These are phyloP conservation scores for Astrocystis sublimbata DNA, from an alignment of 495 filamentous ascomycete genomes.

Conservation along the genomic window DNA sequence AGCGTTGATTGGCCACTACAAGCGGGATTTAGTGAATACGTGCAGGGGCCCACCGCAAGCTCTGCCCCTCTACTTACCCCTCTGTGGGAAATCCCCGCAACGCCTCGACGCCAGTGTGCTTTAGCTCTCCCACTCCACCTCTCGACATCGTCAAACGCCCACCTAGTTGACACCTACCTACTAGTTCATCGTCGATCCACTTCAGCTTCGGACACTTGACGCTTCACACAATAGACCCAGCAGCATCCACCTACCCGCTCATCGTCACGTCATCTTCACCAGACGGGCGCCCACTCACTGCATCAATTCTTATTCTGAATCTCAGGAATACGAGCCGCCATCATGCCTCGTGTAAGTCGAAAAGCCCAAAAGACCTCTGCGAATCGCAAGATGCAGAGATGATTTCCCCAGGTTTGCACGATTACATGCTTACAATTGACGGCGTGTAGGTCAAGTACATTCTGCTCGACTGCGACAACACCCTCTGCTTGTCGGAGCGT, in stretches of 20 bases:
- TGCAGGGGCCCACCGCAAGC: too few species aligned
- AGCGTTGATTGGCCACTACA: neutral
- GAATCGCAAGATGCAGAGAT: too few species aligned
- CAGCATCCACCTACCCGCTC: neutral
- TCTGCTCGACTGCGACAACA: constrained; percentile 98
- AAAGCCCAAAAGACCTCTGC: neutral
- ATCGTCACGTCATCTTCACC: constrained; percentile 9
- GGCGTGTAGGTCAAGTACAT: constrained; percentile 67
- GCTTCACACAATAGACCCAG: neutral
- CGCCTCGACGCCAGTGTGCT: constrained; percentile 7
- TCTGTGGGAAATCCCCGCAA: constrained; percentile 15
- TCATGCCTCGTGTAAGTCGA: constrained; percentile 38
- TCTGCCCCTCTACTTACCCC: constrained; percentile 7
- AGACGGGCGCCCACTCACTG: neutral
- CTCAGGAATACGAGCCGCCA: constrained; percentile 4
- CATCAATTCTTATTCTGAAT: neutral
- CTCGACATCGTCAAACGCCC: constrained; percentile 12
- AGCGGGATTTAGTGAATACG: constrained; percentile 18
- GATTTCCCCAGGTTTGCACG: neutral
- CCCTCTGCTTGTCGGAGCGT: constrained; percentile 87
- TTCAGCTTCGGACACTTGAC: constrained; percentile 2
- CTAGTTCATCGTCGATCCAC: constrained; percentile 19
- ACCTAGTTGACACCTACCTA: constrained; percentile 1
- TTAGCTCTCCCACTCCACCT: constrained; percentile 13
- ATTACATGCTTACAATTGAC: constrained; percentile 15